phyloP scores from a whole-genome alignment of 2,329 filamentous ascomycete genomes.

The Xylariaceae sp. region DNA sequence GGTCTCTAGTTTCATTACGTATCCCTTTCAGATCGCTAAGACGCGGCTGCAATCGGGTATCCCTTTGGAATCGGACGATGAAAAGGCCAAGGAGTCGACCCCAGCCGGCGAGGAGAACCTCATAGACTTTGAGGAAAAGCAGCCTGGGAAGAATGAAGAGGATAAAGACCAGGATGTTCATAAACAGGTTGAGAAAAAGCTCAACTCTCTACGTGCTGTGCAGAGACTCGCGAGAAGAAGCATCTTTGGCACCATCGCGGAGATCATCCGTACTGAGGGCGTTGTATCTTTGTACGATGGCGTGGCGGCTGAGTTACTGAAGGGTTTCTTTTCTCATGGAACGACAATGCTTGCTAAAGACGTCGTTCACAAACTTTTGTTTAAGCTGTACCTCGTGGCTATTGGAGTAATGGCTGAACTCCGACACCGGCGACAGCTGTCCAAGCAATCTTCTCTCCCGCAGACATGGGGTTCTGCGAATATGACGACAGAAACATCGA shows the following conservation, averaged over 20 bases:
- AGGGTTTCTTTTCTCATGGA: slow-evolving; percentile 81
- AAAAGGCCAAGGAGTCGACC: slow-evolving; percentile 2
- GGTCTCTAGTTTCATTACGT: slow-evolving; percentile 70
- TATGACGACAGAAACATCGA: too few species aligned
- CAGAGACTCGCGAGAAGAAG: slow-evolving; percentile 38
- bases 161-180: slow-evolving; percentile 20
- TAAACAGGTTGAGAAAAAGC: slow-evolving; percentile 29
- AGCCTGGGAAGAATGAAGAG: neutral
- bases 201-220: slow-evolving; percentile 24
- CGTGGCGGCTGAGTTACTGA: slow-evolving; percentile 69
- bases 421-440: slow-evolving; percentile 4
- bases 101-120: neutral
- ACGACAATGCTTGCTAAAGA: slow-evolving; percentile 87
- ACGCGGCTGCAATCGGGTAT: slow-evolving; percentile 64
- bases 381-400: slow-evolving; percentile 66
- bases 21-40: slow-evolving; percentile 84
- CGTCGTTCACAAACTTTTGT: slow-evolving; percentile 65
- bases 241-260: slow-evolving; percentile 60
- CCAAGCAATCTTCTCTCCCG: too few species aligned
- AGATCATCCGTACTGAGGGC: slow-evolving; percentile 61
- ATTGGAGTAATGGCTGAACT: slow-evolving; percentile 40
- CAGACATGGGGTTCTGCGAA: too few species aligned
- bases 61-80: slow-evolving; percentile 32
- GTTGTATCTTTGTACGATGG: slow-evolving; percentile 69
- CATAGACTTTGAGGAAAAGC: neutral